Base-by-base conservation (phyloP, 441 rosid species). In the Raphanus hybrid region DNA sequence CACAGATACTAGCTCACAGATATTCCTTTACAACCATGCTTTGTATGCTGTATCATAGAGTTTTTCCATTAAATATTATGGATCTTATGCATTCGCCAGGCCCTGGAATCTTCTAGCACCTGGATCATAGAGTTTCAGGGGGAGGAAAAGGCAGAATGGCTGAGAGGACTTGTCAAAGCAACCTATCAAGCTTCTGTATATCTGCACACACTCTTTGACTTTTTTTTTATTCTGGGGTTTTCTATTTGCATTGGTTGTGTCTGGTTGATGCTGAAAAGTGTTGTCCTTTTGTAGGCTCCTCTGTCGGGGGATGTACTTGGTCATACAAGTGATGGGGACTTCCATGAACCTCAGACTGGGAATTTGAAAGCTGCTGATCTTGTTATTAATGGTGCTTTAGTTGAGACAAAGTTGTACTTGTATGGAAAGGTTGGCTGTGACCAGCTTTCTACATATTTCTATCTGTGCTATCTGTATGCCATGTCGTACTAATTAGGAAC, bases 131-230 rank as follows among this genome's bases (percentile, higher is more conserved):
- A 90, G 83, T 92, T 94, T 84, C 88, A 62, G 69, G 84, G 86
- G 81, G 92, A 89, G 78, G 95, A 88, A 74, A 96, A 94, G 85
- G 79, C 82, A 45, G 84, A 84, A 71, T 96, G 99, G 99, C 81
- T 90, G 78, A 94, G 89, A 82, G 92, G 91, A 83, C 98, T 96
- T 72, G 70, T 88, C 68, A 96, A 84, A 84, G 93, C 98, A 78
- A 96, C 94, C 64, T 94, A 94, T 85, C 94, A 86, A 87, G 97
- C 99, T 85, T 96, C 99, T 75, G 99, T 96, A 94, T 67, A 80
- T 76, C 55, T 71, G 61, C 61, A n/a, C 80, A 67, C 43, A 12
- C 67, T 20, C 70, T 15, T 59, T 69, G 11, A 32, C 34, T 34
- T 71, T 27, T 58, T 74, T 75, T 50, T 75, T 50, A 18, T 18